Evolutionary conservation across 805 yeast species (phyloP).

Genomic region (Kodamaea sagamina): DNA sequence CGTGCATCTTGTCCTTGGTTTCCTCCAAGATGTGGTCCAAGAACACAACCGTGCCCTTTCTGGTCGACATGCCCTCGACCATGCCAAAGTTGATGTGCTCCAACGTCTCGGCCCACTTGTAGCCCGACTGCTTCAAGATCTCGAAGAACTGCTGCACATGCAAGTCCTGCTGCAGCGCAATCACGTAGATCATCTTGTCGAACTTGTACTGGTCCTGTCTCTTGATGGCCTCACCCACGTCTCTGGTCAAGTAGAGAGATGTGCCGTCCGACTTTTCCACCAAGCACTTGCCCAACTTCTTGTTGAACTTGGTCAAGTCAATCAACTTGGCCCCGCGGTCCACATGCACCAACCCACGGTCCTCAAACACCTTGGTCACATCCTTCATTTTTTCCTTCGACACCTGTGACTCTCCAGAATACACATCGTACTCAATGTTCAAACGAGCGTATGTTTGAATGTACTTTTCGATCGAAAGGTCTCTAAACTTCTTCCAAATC

Average conservation of each 20-base stretch:
- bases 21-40: constrained; percentile 90
- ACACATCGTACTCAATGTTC: constrained; percentile 82
- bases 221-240: constrained; percentile 92
- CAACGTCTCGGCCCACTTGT: constrained; percentile 79
- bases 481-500: constrained; percentile 87
- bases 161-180: constrained; percentile 95
- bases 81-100: constrained; percentile 93
- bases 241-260: constrained; percentile 90
- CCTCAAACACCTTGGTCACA: constrained; percentile 63
- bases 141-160: constrained; percentile 93
- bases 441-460: constrained; percentile 86
- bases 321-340: constrained; percentile 91
- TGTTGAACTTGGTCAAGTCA: constrained; percentile 80
- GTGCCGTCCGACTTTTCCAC: constrained; percentile 96
- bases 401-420: constrained; percentile 96
- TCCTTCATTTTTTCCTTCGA: constrained; percentile 67
- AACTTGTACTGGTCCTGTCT: constrained; percentile 83
- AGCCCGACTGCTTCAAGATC: constrained; percentile 86
- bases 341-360: constrained; percentile 71
- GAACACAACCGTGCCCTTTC: constrained; percentile 98
- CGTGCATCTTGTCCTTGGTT: constrained; percentile 92
- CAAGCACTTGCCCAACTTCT: constrained; percentile 89
- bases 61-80: constrained; percentile 98
- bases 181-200: constrained; percentile 94
- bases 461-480: constrained; percentile 84